phyloP scores from a whole-genome alignment of 23 red algal genomes.

The Chondrus crispus region DNA sequence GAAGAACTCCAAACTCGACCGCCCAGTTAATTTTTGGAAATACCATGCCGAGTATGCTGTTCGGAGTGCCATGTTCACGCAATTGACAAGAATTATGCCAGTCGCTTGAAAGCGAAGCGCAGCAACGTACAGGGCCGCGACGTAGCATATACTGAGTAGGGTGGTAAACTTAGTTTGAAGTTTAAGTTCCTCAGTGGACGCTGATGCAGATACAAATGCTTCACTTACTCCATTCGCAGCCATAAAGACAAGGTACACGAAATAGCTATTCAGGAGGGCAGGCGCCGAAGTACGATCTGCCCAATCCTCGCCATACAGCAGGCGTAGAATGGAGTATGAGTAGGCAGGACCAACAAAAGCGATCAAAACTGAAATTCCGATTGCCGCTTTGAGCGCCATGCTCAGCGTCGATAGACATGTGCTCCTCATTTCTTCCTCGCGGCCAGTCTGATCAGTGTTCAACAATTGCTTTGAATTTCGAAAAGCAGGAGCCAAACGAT shows the following conservation, averaged over 20 bases:
- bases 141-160: slow-evolving; percentile 37
- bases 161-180: slow-evolving; percentile 60
- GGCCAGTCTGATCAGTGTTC: not conserved
- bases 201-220: slow-evolving; percentile 70
- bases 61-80: slow-evolving; percentile 61
- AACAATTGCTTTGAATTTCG: not conserved
- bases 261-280: slow-evolving; percentile 40
- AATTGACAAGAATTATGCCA: slow-evolving; percentile 65
- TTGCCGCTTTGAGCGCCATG: slow-evolving; percentile 45
- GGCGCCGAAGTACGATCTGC: slow-evolving; percentile 57
- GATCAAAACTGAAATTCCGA: slow-evolving; percentile 47
- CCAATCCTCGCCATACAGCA: slow-evolving; percentile 69
- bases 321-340: slow-evolving; percentile 53
- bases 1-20: not conserved
- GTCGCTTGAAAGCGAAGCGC: slow-evolving; percentile 14
- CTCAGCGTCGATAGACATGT: slow-evolving; percentile 26
- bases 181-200: slow-evolving; percentile 29
- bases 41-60: slow-evolving; percentile 60
- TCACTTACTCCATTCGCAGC: slow-evolving; percentile 76
- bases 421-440: not conserved
- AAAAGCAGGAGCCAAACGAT: slow-evolving; percentile 60
- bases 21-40: slow-evolving; percentile 1
- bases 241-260: slow-evolving; percentile 77
- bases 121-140: slow-evolving; percentile 14
- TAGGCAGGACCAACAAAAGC: slow-evolving; percentile 64